phyloP scores from a whole-genome alignment of 2,329 filamentous ascomycete genomes.

The Uncinocarpus reesii region DNA sequence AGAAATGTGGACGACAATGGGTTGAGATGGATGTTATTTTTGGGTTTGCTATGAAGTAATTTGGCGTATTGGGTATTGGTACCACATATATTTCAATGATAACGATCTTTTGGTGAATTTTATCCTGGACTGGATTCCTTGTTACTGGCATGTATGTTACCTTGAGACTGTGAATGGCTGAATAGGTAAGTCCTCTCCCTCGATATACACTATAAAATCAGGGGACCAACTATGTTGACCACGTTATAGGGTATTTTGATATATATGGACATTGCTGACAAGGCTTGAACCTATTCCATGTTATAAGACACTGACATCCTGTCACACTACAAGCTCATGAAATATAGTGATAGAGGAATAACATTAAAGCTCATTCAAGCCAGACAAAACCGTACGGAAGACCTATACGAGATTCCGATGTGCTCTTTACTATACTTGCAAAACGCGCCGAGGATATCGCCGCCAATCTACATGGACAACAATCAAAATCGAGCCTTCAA shows the following conservation, averaged over 20 bases:
- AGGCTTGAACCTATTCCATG: too few relatives aligned
- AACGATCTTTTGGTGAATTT: conserved; percentile 3
- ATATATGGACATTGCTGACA: too few relatives aligned
- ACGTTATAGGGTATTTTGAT: too few relatives aligned
- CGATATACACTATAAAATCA: background rate
- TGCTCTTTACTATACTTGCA: too few relatives aligned
- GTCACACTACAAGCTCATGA: too few relatives aligned
- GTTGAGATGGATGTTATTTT: conserved; percentile 89
- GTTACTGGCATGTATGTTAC: background rate
- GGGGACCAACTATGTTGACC: too few relatives aligned
- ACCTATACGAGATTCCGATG: too few relatives aligned
- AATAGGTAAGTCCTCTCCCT: background rate
- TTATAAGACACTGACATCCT: too few relatives aligned
- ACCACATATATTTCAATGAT: conserved; percentile 1
- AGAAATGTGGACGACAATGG: conserved; percentile 84
- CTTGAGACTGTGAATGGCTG: background rate
- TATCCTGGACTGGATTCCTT: too few relatives aligned
- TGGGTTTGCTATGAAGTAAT: conserved; percentile 42
- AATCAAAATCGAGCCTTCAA: background rate
- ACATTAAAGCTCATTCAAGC: too few relatives aligned
- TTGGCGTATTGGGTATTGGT: background rate
- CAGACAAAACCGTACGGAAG: too few relatives aligned
- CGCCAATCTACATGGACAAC: background rate
- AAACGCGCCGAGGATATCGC: background rate
- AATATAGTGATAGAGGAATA: too few relatives aligned